These are phyloP conservation scores for Globisporangium acanthophoron DNA, from an alignment of 352 stramenopile species.

Conservation along the genomic window DNA sequence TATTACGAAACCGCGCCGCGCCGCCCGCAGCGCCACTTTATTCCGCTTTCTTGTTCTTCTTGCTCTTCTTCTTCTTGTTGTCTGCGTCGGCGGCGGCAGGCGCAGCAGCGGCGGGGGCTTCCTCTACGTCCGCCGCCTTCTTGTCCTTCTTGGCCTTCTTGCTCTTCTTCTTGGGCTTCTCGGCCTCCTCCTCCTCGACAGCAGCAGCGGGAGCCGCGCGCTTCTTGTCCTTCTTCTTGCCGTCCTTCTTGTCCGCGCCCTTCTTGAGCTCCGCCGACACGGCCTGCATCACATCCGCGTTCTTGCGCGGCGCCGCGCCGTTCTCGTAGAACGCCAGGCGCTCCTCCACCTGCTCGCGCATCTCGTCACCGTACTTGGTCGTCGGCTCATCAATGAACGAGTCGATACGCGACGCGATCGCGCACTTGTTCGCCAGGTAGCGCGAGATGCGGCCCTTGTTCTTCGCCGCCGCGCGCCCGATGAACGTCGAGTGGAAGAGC, in stretches of 20 bases:
- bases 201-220: conserved; percentile 52
- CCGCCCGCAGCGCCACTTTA: conserved; percentile 29
- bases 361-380: conserved; percentile 97
- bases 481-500: conserved; percentile 99
- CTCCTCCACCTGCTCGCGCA: conserved; percentile 99
- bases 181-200: conserved; percentile 57
- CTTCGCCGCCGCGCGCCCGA: conserved; percentile 97
- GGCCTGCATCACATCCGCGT: conserved; percentile 98
- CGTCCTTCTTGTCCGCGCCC: conserved; percentile 46
- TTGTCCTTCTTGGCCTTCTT: conserved; percentile 78
- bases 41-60: conserved; percentile 73
- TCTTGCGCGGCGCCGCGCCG: conserved; percentile 96
- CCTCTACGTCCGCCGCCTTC: conserved; percentile 27
- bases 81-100: conserved; percentile 33
- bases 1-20: conserved; percentile 14
- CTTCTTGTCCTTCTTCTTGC: conserved; percentile 82
- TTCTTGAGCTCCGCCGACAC: conserved; percentile 90
- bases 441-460: conserved; percentile 99
- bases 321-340: conserved; percentile 99
- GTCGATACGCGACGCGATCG: conserved; percentile 99
- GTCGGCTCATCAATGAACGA: conserved; percentile 96
- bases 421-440: conserved; percentile 99
- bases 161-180: conserved; percentile 77
- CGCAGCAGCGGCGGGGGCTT: conserved; percentile 6
- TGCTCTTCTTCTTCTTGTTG: conserved; percentile 81